These are phyloP conservation scores for Aegilops speltoides DNA, from an alignment of 176 grass and related monocot species.

Conservation along the genomic window DNA sequence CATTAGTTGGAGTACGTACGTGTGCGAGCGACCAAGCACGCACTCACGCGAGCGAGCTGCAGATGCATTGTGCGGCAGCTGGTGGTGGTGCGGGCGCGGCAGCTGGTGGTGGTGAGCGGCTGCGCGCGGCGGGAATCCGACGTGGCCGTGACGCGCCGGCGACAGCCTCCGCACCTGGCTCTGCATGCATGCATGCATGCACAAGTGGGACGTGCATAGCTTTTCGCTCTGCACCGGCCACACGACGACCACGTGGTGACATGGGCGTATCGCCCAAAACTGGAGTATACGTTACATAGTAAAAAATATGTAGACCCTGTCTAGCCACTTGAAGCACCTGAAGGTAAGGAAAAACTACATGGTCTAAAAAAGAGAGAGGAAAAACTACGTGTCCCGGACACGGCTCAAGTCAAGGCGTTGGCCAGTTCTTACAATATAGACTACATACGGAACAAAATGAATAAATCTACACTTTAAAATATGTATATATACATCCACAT, in stretches of 20 bases:
- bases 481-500: no score
- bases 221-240: background rate
- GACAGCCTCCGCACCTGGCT: background rate
- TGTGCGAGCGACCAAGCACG: no score
- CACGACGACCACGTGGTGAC: background rate
- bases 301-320: background rate
- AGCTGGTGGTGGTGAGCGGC: background rate
- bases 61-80: no score
- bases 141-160: conserved; percentile 22
- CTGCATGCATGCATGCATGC: background rate
- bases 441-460: no score
- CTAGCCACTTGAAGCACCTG: background rate
- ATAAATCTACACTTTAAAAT: no score
- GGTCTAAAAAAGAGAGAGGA: background rate
- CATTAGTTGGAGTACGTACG: no score
- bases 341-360: background rate
- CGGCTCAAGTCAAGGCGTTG: background rate
- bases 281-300: background rate
- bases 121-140: background rate
- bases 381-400: background rate
- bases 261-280: no score
- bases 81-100: no score
- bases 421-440: no score
- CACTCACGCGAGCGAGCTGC: no score
- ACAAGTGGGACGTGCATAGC: no score